A percentile compares a stretch with the other conserved stretches of the same genome.
Evolutionary conservation across 75 land plant genomes (phyloP).

Genomic region (Cunninghamia lanceolata): DNA sequence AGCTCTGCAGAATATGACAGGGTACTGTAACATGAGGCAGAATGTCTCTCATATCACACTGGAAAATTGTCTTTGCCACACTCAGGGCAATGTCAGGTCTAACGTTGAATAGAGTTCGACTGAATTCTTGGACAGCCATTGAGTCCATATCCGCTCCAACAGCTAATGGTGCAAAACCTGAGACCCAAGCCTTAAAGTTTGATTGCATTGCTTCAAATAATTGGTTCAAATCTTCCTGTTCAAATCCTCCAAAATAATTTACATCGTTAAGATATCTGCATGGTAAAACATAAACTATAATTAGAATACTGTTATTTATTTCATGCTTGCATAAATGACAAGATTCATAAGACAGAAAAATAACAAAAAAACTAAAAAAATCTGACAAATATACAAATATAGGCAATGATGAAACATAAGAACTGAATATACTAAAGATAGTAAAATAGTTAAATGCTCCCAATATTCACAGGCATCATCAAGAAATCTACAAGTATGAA

Average conservation of each 20-base stretch:
- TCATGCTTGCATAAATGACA: not conserved
- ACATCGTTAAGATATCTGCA: constrained; percentile 68
- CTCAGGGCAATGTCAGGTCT: constrained; percentile 88
- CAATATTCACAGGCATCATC: not conserved
- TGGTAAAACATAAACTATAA: constrained; percentile 1
- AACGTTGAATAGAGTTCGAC: constrained; percentile 83
- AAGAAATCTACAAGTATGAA: not conserved
- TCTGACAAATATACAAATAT: not conserved
- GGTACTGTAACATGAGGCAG: constrained; percentile 67
- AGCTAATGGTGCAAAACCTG: constrained; percentile 87
- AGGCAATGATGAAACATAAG: not conserved
- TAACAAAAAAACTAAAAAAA: not conserved
- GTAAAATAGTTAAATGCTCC: not conserved
- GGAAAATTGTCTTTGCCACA: constrained; percentile 71
- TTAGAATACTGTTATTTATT: not conserved
- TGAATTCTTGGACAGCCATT: constrained; percentile 84
- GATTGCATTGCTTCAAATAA: constrained; percentile 79
- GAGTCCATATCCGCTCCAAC: constrained; percentile 91
- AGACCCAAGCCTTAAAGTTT: constrained; percentile 90
- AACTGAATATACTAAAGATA: not conserved
- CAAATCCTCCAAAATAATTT: constrained; percentile 75
- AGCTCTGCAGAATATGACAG: constrained; percentile 90
- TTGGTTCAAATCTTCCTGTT: constrained; percentile 77
- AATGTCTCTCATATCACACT: constrained; percentile 58
- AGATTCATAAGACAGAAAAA: not conserved